Percentiles rank a stretch among this genome's conserved stretches.
These are phyloP conservation scores for Corylus heterophylla DNA, from an alignment of 306 rosid species.

Conservation along the genomic window DNA sequence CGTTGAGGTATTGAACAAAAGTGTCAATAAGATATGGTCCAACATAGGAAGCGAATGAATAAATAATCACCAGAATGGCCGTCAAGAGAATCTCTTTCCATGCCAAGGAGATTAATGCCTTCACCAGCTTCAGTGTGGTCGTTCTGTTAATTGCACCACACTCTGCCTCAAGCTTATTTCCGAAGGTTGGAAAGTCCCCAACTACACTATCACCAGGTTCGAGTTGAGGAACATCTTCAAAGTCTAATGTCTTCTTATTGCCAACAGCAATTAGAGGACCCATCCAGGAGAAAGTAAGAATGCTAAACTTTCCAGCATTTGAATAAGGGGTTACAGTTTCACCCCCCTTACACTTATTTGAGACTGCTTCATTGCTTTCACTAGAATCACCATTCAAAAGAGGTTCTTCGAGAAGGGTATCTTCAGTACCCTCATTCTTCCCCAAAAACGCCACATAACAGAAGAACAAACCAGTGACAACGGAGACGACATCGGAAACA, in stretches of 20 bases:
- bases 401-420: conserved; percentile 52
- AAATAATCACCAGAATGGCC: conserved; percentile 35
- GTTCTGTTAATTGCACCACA: conserved; percentile 37
- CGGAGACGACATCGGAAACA: conserved; percentile 46
- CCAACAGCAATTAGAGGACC: conserved; percentile 63
- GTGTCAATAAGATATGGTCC: conserved; percentile 80
- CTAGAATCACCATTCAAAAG: conserved; percentile 57
- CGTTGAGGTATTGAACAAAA: conserved; percentile 72
- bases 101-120: conserved; percentile 50
- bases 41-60: conserved; percentile 63
- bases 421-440: conserved; percentile 32
- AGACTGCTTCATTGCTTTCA: conserved; percentile 23
- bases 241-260: conserved; percentile 59
- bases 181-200: conserved; percentile 48
- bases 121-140: conserved; percentile 51
- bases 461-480: conserved; percentile 47
- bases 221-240: conserved; percentile 81
- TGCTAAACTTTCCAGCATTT: conserved; percentile 67
- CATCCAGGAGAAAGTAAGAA: conserved; percentile 80
- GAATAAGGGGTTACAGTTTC: conserved; percentile 46
- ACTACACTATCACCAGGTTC: conserved; percentile 45
- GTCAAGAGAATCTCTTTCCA: conserved; percentile 62
- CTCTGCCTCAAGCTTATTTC: conserved; percentile 51
- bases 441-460: conserved; percentile 39
- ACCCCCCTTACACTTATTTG: conserved; percentile 33